Conservation (phyloP, 768 basidiomycete species). For the Tricholoma matsutake region DNA sequence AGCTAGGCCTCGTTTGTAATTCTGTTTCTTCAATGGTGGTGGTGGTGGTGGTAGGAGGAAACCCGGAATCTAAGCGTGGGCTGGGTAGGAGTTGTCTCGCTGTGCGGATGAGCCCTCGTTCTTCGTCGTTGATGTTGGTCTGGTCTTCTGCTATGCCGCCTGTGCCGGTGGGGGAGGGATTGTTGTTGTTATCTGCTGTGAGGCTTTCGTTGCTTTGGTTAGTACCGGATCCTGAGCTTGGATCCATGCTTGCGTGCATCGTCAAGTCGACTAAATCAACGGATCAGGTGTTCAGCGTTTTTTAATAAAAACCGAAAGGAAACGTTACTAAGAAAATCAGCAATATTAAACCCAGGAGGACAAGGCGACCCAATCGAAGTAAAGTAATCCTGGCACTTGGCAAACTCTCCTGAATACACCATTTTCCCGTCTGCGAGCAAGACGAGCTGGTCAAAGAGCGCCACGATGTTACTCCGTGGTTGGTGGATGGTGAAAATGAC, state of each 20-base stretch:
- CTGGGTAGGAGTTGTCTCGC: conserved; percentile 33
- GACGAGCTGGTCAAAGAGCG: conserved; percentile 89
- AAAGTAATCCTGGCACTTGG: conserved; percentile 79
- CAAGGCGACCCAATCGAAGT: conserved; percentile 76
- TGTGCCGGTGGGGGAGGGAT: conserved; percentile 19
- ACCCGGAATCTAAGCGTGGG: background rate
- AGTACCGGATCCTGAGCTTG: conserved; percentile 25
- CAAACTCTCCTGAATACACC: conserved; percentile 80
- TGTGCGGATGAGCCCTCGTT: conserved; percentile 49
- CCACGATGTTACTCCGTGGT: conserved; percentile 95
- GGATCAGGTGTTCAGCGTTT: background rate
- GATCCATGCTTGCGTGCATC: conserved; percentile 49
- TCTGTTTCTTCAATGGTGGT: conserved; percentile 44
- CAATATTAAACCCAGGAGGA: conserved; percentile 94
- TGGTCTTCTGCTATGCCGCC: conserved; percentile 28
- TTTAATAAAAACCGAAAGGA: background rate
- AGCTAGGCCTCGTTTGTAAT: conserved; percentile 43
- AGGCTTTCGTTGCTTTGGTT: conserved; percentile 26
- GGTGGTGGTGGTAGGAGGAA: background rate
- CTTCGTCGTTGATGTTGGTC: conserved; percentile 60
- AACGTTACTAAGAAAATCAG: conserved; percentile 89
- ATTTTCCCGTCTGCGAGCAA: conserved; percentile 81
- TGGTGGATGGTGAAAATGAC: conserved; percentile 99
- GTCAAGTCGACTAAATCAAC: conserved; percentile 61
- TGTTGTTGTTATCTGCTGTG: conserved; percentile 6